These are phyloP conservation scores for Zygosaccharomyces sapae DNA, from an alignment of 1,139 yeast genomes.

Conservation along the genomic window DNA sequence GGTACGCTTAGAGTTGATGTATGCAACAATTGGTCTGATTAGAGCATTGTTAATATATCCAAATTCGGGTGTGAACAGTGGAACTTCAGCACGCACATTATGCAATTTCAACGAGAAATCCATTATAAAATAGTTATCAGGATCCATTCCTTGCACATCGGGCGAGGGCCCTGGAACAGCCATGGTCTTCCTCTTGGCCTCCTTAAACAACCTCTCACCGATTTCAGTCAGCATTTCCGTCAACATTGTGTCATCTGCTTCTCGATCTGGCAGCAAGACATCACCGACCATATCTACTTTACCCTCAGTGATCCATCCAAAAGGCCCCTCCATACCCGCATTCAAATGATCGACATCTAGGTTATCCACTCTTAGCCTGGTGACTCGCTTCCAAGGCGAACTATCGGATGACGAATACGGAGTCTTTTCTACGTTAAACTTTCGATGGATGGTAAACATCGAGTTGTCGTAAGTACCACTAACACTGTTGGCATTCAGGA, in stretches of 20 bases:
- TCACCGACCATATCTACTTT: slow-evolving; percentile 92
- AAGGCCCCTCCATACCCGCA: slow-evolving; percentile 86
- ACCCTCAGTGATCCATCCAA: slow-evolving; percentile 94
- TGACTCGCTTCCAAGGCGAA: slow-evolving; percentile 57
- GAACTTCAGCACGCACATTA: slow-evolving; percentile 84
- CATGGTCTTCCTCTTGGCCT: slow-evolving; percentile 27
- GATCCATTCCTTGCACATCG: slow-evolving; percentile 34
- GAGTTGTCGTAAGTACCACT: slow-evolving; percentile 94
- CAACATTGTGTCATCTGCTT: slow-evolving; percentile 26
- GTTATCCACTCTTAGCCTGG: slow-evolving; percentile 78
- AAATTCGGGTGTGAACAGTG: slow-evolving; percentile 76
- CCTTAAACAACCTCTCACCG: slow-evolving; percentile 25
- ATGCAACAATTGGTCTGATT: slow-evolving; percentile 91
- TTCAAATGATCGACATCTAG: slow-evolving; percentile 84
- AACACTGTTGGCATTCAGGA: slow-evolving; percentile 76
- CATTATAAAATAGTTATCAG: slow-evolving; percentile 61
- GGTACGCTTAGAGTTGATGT: slow-evolving; percentile 84
- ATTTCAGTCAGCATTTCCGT: slow-evolving; percentile 25
- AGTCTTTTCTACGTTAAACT: slow-evolving; percentile 43
- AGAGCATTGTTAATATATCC: slow-evolving; percentile 88
- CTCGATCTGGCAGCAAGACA: slow-evolving; percentile 39
- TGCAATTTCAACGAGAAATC: slow-evolving; percentile 75
- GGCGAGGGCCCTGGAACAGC: slow-evolving; percentile 17
- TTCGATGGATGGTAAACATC: slow-evolving; percentile 81
- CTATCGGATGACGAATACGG: slow-evolving; percentile 9